A percentile compares a stretch with the other conserved stretches of the same genome.
Evolutionary conservation across 129 eudicot species (phyloP).

Genomic region (Flaveria linearis): DNA sequence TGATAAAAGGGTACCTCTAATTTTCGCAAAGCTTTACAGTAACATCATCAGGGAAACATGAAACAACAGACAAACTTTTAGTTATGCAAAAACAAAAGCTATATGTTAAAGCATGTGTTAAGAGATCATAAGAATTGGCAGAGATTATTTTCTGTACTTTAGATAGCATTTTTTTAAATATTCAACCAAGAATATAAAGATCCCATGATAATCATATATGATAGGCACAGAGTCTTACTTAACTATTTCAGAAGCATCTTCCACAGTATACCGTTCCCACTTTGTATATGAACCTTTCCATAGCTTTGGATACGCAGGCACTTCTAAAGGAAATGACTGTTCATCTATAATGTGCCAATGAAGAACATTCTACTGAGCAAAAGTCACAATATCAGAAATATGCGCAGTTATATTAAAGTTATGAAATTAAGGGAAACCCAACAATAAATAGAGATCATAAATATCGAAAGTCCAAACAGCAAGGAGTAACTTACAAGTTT

Average conservation of each 20-base stretch:
- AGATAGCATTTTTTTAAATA: neutral
- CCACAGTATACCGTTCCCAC: slow-evolving; percentile 95
- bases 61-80: slow-evolving; percentile 38
- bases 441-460: neutral
- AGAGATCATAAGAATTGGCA: neutral
- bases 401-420: slow-evolving; percentile 1
- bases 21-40: slow-evolving; percentile 73
- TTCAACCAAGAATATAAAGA: neutral
- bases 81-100: slow-evolving; percentile 15
- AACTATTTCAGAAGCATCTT: slow-evolving; percentile 89
- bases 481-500: slow-evolving; percentile 74
- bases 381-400: slow-evolving; percentile 45
- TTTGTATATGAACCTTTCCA: slow-evolving; percentile 93
- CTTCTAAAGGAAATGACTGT: slow-evolving; percentile 95
- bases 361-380: slow-evolving; percentile 92
- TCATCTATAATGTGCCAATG: slow-evolving; percentile 99
- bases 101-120: neutral
- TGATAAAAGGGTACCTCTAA: slow-evolving; percentile 60
- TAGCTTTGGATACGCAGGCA: slow-evolving; percentile 80
- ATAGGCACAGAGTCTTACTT: slow-evolving; percentile 48
- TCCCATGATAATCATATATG: neutral
- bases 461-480: slow-evolving; percentile 1
- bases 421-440: neutral
- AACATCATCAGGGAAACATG: slow-evolving; percentile 36
- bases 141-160: neutral